Evolutionary conservation across 2,329 filamentous ascomycete genomes (phyloP), one percentile per base, ranked within the genome.

Genomic region (Trichoderma pleuroti): DNA sequence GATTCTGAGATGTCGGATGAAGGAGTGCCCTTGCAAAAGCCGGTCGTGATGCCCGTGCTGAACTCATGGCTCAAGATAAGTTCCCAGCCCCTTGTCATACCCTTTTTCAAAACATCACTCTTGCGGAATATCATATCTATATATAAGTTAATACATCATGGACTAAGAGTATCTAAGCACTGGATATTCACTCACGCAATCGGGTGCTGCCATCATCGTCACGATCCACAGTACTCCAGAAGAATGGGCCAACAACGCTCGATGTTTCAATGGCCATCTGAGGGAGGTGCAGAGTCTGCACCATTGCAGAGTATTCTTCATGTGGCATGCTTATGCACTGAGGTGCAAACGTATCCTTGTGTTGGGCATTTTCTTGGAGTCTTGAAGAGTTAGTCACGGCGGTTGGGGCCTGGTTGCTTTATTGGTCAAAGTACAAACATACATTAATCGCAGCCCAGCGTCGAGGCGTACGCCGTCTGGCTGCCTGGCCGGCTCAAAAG

Each of bases 141-240:
- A n/a, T n/a, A n/a, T 42, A 1, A 5, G 16, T n/a, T 10, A 42
- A n/a, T 10, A 0, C 36, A 1, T 10, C 16, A n/a, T 8, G 0
- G 8, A 9, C 39, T 5, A 36, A 36, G 39, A 42, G 39, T n/a
- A 42, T 2, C 18, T n/a, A 5, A n/a, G 39, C 39, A 42, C 4
- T n/a, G 8, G 39, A n/a, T n/a, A n/a, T 42, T 42, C 18, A 42
- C 39, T 42, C 3, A 42, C 39, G 16, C 39, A 42, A 42, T 42
- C 39, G 39, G 16, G 16, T 42, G 18, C 1, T n/a, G 39, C 39
- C 18, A n/a, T 42, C 2, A 42, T 42, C 39, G 18, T 42, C 39
- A n/a, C 18, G 39, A 2, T 42, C 39, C 4, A 42, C 39, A 42
- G 39, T 42, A 5, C 39, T 42, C 36, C 39, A 42, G 39, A 42